Evolutionary conservation across 129 eudicot species (phyloP).

Genomic region (Gnaphalium uliginosum): DNA sequence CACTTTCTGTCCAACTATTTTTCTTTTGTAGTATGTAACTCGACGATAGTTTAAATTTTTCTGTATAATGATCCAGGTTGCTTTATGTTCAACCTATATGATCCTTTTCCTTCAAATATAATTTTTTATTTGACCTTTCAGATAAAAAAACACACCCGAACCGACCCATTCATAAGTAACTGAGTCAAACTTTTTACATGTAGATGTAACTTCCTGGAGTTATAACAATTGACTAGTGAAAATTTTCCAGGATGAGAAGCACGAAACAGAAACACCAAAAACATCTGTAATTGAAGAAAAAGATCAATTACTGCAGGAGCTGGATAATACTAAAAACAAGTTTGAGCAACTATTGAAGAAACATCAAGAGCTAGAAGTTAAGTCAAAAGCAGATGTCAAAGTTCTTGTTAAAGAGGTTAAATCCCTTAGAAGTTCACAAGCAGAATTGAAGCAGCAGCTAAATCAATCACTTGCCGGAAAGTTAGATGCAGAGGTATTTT

Average conservation of each 20-base stretch:
- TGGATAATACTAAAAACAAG: slow-evolving; percentile 66
- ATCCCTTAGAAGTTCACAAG: slow-evolving; percentile 79
- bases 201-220: neutral
- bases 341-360: slow-evolving; percentile 54
- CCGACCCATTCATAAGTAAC: neutral
- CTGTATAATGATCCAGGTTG: neutral
- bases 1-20: neutral
- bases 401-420: slow-evolving; percentile 88
- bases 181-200: neutral
- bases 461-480: slow-evolving; percentile 57
- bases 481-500: slow-evolving; percentile 66
- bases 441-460: slow-evolving; percentile 70
- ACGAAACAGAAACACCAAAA: slow-evolving; percentile 33
- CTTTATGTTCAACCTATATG: neutral
- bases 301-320: slow-evolving; percentile 51
- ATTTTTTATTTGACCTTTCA: neutral
- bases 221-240: slow-evolving; percentile 16
- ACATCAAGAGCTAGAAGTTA: slow-evolving; percentile 77
- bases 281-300: slow-evolving; percentile 43
- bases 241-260: slow-evolving; percentile 47
- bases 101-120: neutral
- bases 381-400: slow-evolving; percentile 87
- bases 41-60: neutral
- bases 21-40: too few relatives aligned
- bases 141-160: neutral